Base-by-base conservation (phyloP, 805 yeast species). In the Hanseniaspora occidentalis region DNA sequence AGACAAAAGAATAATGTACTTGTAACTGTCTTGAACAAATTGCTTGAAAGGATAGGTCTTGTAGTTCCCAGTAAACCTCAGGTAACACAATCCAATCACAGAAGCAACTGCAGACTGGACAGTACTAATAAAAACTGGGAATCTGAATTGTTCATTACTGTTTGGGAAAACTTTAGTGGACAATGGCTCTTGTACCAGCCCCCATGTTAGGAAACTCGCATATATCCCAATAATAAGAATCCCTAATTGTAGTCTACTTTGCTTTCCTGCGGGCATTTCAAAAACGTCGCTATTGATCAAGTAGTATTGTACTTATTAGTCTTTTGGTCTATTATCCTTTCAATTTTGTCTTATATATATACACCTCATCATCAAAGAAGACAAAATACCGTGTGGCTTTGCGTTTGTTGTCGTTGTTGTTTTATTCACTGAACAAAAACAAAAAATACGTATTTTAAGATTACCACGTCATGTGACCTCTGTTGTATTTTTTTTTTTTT, bases 191-290 rank as follows among this genome's bases (percentile, higher is more conserved):
- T 92, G 97, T 10, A 92, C 71, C 27, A 84, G 71, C 0, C 95
- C 86, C 98, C 98, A 92, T 1, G 89, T 70, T 21, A 92, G 62
- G 51, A 92, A 92, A 37, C 95, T 80, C 2, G 74, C 75, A 53
- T 92, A 92, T 27, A 92, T 83, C 0, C 96, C 96, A 1, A 42
- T 42, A 1, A 62, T 57, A 36, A 65, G 61, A n/a, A 57, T 39
- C 4, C 53, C 16, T 22, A 65, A 47, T 37, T 47, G 47, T 2
- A 41, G 27, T 2, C 43, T 29, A n/a, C n/a, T n/a, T n/a, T n/a
- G n/a, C n/a, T n/a, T n/a, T n/a, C n/a, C n/a, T n/a, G n/a, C n/a
- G n/a, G n/a, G n/a, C n/a, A n/a, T n/a, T n/a, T n/a, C n/a, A n/a
- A n/a, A n/a, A n/a, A n/a, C n/a, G n/a, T n/a, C n/a, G n/a, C n/a